Evolutionary conservation across 1,139 yeast species (phyloP), one percentile per base, ranked within the genome.

Genomic region (Eremothecium coryli): DNA sequence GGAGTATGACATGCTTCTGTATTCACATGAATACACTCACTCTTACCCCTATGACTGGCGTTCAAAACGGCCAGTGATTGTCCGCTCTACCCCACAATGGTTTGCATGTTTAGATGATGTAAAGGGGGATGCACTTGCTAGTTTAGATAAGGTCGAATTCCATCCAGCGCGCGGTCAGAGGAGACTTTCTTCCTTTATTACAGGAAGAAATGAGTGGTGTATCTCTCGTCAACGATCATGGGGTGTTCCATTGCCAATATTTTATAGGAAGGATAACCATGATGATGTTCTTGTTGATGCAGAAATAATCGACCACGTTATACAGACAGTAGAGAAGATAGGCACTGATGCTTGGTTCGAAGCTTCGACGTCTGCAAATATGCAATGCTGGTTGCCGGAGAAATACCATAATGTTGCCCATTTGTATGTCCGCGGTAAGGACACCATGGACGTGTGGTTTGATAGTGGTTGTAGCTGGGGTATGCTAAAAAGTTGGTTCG

Each of bases 401-500:
- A 52, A 65, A 10, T 62, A 57, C 35, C 49, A 56, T 10, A 49
- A 52, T 14, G 48, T 54, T 10, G 76, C 77, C 0, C 40, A 54
- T 2, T 46, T 60, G 2, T 79, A 66, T 43, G 46, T 53, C 18
- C 80, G 84, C 48, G 90, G 95, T 1, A 71, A 66, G 33, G 98
- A 93, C 48, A 90, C 98, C 0, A 82, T 90, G 88, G 99, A 90
- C 59, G 98, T 90, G 7, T 90, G 99, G 99, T 88, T 90, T 62
- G 99, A 90, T 56, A 82, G 95, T 26, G 99, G 99, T 0, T 76
- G 94, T 1, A 79, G 93, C 23, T 90, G 98, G 98, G 72, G 78
- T 5, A 72, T 75, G 29, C 64, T 85, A 21, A 64, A 60, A 23
- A 54, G 64, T 16, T 65, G 66, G 42, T 50, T 68, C 33, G 32